A percentile compares a stretch with the other conserved stretches of the same genome.
phyloP scores from a whole-genome alignment of 2,329 filamentous ascomycete genomes.

The Apiospora malaysiana region DNA sequence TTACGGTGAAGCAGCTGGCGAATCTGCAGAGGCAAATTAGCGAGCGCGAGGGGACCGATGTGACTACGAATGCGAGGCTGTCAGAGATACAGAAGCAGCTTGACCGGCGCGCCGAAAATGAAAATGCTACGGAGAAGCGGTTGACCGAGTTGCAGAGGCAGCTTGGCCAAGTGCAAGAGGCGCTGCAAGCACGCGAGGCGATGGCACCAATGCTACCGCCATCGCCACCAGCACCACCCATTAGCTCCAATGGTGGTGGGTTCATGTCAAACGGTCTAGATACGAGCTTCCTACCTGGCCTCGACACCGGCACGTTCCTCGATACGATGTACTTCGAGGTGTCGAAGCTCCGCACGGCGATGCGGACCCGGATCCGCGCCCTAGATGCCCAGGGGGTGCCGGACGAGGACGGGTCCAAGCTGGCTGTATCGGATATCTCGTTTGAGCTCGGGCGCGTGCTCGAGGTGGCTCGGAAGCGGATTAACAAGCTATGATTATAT shows the following conservation, averaged over 20 bases:
- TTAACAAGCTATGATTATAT: not conserved
- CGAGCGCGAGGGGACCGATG: not conserved
- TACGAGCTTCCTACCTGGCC: not conserved
- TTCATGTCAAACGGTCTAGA: not conserved
- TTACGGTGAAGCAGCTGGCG: not conserved
- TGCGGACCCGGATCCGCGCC: constrained; percentile 16
- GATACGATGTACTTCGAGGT: constrained; percentile 8
- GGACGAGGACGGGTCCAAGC: constrained; percentile 19
- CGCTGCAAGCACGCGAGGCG: not conserved
- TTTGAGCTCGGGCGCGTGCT: constrained; percentile 19
- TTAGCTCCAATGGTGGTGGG: no score
- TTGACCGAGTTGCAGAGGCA: constrained; percentile 6
- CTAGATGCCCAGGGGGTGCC: constrained; percentile 18
- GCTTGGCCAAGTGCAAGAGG: not conserved
- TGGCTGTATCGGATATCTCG: constrained; percentile 22
- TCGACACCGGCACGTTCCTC: not conserved
- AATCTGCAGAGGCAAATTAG: not conserved
- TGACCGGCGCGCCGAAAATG: not conserved
- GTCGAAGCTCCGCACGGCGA: constrained; percentile 6
- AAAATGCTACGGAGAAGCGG: not conserved
- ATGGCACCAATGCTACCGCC: not conserved
- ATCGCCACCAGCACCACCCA: not conserved
- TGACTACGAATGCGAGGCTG: not conserved
- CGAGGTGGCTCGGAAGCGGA: not conserved
- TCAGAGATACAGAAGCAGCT: not conserved